Evolutionary conservation across 2,329 filamentous ascomycete genomes (phyloP), one percentile per base, ranked within the genome.

Genomic region (Aaosphaeria pasadenensis): DNA sequence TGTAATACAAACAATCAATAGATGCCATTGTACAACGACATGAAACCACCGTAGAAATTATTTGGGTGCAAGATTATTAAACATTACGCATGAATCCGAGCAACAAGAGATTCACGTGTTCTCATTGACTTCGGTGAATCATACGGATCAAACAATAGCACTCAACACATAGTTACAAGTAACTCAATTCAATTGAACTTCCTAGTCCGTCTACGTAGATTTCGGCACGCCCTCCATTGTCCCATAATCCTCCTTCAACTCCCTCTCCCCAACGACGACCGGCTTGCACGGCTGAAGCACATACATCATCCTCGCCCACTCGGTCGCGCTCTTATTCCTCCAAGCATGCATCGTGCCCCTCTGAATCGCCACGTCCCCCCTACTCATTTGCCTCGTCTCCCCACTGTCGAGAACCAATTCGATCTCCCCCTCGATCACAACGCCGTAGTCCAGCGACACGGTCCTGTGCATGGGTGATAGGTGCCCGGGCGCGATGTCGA

Each of bases 321-420:
- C 51, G 1, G 58, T 66, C 17, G 51, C 11, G 39, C 59, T 63
- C 7, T 52, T 30, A 30, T 70, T 70, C 35, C 57, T 61, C 67
- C 66, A 70, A n/a, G 61, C 62, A 54, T 72, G 69, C 58, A 67
- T 71, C 1, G 68, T 71, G 2, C 68, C 69, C 5, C 69, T 53
- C 47, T 72, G 69, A 29, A 72, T 59, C 1, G 60, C 58, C 5
- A 69, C 57, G 53, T 72, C 69, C 2, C 69, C 69, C 3, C 64
- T 50, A 29, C 58, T 65, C 61, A 71, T 53, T n/a, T 48, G 42
- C 28, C 62, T 50, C 30, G 53, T 62, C 57, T 72, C 70, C 3
- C 70, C 69, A 11, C 60, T 64, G 40, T 71, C 70, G 17, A 72
- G 50, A 17, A 70, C 54, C 13, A 68, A 46, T 43, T 71, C 63